These are phyloP conservation scores for Castanea sativa DNA, from an alignment of 306 rosid genomes.

Conservation along the genomic window DNA sequence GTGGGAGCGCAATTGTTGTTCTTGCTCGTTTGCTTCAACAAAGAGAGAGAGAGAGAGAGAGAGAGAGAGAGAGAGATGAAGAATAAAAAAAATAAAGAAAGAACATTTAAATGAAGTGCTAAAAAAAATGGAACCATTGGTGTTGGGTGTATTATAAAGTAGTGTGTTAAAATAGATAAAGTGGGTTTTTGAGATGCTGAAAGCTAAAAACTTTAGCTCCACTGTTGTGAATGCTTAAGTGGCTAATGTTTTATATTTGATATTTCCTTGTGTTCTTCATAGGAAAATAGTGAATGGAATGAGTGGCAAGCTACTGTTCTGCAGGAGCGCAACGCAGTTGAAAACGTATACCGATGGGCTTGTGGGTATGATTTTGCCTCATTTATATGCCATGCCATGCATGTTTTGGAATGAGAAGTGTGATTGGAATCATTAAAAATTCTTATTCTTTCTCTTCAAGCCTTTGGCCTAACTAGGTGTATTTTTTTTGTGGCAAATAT, in stretches of 20 bases:
- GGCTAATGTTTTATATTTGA: not conserved
- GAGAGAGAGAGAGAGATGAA: no score
- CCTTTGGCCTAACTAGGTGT: no score
- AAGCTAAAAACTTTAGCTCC: no score
- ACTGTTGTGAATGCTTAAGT: not conserved
- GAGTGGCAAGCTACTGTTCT: constrained; percentile 84
- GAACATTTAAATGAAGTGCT: no score
- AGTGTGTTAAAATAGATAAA: no score
- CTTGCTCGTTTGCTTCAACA: no score
- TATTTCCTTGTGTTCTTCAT: constrained; percentile 23
- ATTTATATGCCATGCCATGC: constrained; percentile 17
- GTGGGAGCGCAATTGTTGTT: no score
- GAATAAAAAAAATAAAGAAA: no score
- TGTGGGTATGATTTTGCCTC: constrained; percentile 72
- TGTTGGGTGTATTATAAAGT: no score
- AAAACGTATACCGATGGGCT: constrained; percentile 89
- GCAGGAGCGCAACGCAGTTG: constrained; percentile 88
- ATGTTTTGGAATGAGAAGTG: not conserved
- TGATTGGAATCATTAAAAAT: not conserved
- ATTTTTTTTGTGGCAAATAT: not conserved
- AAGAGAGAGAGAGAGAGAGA: no score
- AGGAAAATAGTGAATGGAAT: constrained; percentile 85
- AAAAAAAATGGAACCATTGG: no score
- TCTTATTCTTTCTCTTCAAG: not conserved
- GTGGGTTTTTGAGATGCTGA: no score